phyloP scores from a whole-genome alignment of 148 eudicot species.

The Amaranthus cruentus region DNA sequence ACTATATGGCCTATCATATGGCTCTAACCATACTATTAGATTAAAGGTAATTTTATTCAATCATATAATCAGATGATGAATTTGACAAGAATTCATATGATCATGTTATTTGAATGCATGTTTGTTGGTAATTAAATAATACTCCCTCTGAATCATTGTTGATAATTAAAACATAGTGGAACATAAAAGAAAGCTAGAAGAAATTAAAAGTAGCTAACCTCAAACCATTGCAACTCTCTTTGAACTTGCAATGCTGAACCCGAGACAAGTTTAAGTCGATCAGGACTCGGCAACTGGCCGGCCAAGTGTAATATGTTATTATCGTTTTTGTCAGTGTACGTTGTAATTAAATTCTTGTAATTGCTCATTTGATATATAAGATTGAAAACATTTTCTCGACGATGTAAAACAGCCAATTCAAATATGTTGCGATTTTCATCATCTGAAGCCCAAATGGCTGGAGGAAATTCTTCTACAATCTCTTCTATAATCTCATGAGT shows the following conservation, averaged over 20 bases:
- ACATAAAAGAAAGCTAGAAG: background rate
- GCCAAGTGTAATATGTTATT: conserved; percentile 31
- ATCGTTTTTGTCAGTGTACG: conserved; percentile 19
- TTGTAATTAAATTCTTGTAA: conserved; percentile 17
- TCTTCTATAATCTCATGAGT: conserved; percentile 28
- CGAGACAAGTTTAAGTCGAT: conserved; percentile 21
- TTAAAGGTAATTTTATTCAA: no score
- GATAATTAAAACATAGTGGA: background rate
- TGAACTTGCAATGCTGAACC: conserved; percentile 27
- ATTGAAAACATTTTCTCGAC: conserved; percentile 29
- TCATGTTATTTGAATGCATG: no score
- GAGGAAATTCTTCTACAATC: conserved; percentile 26
- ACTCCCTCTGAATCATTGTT: no score
- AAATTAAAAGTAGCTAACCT: conserved; percentile 5
- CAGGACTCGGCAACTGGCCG: conserved; percentile 17
- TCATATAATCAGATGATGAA: no score
- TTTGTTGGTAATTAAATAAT: no score
- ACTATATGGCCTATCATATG: no score
- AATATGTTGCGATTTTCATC: conserved; percentile 27
- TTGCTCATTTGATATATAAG: conserved; percentile 31
- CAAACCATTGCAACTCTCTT: conserved; percentile 32
- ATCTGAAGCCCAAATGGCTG: conserved; percentile 30
- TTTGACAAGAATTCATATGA: no score
- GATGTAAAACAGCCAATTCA: conserved; percentile 27
- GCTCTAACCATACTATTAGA: no score